These are phyloP conservation scores for Jatropha multifida DNA, from an alignment of 441 rosid species.

Conservation along the genomic window DNA sequence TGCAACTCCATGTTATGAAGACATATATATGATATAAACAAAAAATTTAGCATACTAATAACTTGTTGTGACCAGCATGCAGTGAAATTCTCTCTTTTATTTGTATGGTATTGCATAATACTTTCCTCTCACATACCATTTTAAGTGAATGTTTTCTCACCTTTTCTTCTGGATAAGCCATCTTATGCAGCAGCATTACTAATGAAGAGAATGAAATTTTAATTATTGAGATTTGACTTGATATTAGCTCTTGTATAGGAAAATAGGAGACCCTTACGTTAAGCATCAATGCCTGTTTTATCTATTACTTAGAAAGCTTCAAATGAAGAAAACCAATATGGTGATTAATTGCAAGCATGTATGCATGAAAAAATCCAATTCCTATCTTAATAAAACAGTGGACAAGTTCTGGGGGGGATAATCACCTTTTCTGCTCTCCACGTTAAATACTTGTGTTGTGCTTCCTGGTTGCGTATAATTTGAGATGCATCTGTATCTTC, in stretches of 20 bases:
- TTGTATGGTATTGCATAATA: not conserved
- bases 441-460: conserved; percentile 80
- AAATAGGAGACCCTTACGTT: not conserved
- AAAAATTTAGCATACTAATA: not conserved
- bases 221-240: not conserved
- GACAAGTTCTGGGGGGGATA: not conserved
- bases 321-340: not conserved
- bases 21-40: not conserved
- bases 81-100: not conserved
- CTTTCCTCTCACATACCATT: not conserved
- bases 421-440: conserved; percentile 94
- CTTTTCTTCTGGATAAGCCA: not conserved
- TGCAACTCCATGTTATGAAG: not conserved
- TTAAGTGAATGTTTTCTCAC: not conserved
- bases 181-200: not conserved
- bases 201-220: not conserved
- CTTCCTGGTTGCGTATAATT: conserved; percentile 54
- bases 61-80: not conserved
- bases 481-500: conserved; percentile 51
- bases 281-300: not conserved
- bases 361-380: not conserved
- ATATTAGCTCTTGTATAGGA: too few relatives aligned
- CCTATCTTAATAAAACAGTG: not conserved
- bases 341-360: not conserved
- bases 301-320: not conserved